phyloP scores from a whole-genome alignment of 352 stramenopile genomes.

The Phytophthora sojae region DNA sequence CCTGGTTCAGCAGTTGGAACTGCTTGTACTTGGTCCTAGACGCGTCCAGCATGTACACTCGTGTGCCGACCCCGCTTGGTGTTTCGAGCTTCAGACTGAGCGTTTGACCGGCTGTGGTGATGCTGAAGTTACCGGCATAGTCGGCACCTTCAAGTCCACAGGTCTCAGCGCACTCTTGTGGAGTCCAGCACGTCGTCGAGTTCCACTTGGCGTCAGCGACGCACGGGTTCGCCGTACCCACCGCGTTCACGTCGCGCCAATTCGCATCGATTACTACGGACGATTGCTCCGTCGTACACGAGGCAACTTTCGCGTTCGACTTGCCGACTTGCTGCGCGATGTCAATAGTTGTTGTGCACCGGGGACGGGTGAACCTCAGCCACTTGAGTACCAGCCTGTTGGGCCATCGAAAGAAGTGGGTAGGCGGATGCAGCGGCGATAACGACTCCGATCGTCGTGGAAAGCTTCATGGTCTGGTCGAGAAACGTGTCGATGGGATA shows the following conservation, averaged over 20 bases:
- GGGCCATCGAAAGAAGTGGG: background rate
- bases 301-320: background rate
- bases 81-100: background rate
- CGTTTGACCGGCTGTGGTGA: background rate
- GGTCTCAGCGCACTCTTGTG: background rate
- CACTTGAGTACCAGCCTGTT: background rate
- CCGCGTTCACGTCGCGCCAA: background rate
- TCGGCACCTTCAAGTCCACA: background rate
- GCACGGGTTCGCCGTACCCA: background rate
- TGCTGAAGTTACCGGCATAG: conserved; percentile 3
- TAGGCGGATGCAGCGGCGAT: background rate
- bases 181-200: background rate
- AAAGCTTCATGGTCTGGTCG: background rate
- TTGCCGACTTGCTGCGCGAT: background rate
- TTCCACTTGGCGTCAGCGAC: background rate
- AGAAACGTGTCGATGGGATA: background rate
- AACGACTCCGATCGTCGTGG: background rate
- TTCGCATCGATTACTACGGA: background rate
- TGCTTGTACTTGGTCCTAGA: conserved; percentile 42
- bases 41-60: conserved; percentile 3
- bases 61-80: background rate
- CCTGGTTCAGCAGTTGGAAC: conserved; percentile 60
- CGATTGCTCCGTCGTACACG: background rate
- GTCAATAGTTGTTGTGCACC: background rate
- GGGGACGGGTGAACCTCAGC: background rate